A percentile compares a stretch with the other conserved stretches of the same genome.
Conservation (phyloP, 2,329 filamentous ascomycete genomes). For the Domatiomyces globalis region DNA sequence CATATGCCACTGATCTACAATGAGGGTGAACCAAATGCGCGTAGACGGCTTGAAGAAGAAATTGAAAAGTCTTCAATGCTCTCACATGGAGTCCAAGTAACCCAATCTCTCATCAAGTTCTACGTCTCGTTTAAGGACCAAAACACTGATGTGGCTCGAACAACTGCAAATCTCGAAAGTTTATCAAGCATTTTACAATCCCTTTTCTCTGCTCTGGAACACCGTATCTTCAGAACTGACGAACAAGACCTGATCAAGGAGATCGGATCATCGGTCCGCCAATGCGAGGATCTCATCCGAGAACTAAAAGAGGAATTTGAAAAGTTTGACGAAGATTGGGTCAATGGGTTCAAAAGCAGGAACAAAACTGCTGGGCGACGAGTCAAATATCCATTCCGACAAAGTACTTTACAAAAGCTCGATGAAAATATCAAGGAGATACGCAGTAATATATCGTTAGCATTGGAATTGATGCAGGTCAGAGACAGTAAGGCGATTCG, state of each 20-base stretch:
- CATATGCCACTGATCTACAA: constrained; percentile 30
- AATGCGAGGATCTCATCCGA: constrained; percentile 19
- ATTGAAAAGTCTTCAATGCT: constrained; percentile 16
- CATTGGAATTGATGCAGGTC: constrained; percentile 22
- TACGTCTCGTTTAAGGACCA: constrained; percentile 21
- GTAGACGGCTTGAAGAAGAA: constrained; percentile 7
- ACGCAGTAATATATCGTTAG: constrained; percentile 20
- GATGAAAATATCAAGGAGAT: constrained; percentile 19
- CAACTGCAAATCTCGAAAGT: constrained; percentile 15
- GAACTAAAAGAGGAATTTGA: constrained; percentile 18
- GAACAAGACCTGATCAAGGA: constrained; percentile 13
- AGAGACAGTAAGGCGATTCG: constrained; percentile 13
- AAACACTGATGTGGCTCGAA: constrained; percentile 18
- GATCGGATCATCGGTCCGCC: constrained; percentile 17
- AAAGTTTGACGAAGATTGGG: constrained; percentile 15
- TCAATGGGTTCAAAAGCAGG: constrained; percentile 1
- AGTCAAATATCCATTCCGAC: constrained; percentile 18
- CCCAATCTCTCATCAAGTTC: constrained; percentile 22
- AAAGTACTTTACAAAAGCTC: too few species aligned
- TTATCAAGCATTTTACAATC: constrained; percentile 18
- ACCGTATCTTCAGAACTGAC: constrained; percentile 16
- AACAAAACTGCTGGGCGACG: constrained; percentile 9
- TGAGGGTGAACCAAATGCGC: constrained; percentile 15
- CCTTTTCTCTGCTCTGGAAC: constrained; percentile 10
- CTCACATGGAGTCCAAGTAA: constrained; percentile 25